Evolutionary conservation across 768 basidiomycete species (phyloP), one percentile per base, ranked within the genome.

Genomic region (Hydnum rufescens): DNA sequence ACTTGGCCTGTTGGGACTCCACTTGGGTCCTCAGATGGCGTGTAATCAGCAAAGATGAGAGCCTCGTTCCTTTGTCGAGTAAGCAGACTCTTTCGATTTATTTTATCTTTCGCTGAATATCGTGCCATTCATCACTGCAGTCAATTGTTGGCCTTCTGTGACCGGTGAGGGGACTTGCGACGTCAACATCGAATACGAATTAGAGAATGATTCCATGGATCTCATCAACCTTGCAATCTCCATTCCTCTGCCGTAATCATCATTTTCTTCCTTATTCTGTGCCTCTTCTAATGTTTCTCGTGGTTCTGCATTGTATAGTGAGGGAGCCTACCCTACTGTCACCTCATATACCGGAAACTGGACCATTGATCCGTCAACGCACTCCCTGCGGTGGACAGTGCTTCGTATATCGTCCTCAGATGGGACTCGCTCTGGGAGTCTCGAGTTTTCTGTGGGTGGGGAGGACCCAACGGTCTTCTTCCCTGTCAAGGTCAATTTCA

Each of bases 131-230:
- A 42, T 44, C 6, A 18, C 22, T 49, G 29, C 54, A 90, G 92
- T 99, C 64, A 99, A 88, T 62, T 92, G 88, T 66, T 97, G 92
- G 92, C 95, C 92, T 8, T 80, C 88, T 8, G 82, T 86, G 4
- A 80, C 84, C 34, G 87, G 86, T 59, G 82, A 88, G 55, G 89
- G 89, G n/a, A 82, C 81, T 1, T 84, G 80, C 58, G 89, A 93
- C 57, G 86, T 97, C 55, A 92, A 85, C 65, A 86, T 97, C 57
- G 95, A 96, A 66, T 96, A 95, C 62, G 92, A 97, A 63, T 80
- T 97, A 44, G 89, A 93, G 63, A 84, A 88, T 57, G 74, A 82
- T 57, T 73, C 72, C 47, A 67, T 96, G 51, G 76, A 77, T 0
- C 71, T 96, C 2, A 76, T 85, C 63, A 86, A 96, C 63, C 75